Evolutionary conservation across 805 yeast species (phyloP).

Genomic region (Lipomyces kockii): DNA sequence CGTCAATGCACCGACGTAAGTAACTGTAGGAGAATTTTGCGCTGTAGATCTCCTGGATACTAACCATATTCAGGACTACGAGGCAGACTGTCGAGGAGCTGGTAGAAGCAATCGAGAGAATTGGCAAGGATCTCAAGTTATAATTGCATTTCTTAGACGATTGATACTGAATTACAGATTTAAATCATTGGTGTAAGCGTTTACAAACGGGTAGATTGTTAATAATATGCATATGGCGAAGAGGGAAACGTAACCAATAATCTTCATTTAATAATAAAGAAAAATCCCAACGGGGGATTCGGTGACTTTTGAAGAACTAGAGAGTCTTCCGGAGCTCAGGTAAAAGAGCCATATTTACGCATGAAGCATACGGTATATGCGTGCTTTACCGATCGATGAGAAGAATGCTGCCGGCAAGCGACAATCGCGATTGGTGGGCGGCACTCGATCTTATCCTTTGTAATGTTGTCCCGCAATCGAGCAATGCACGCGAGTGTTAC

Average conservation of each 20-base stretch:
- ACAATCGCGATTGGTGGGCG: background rate
- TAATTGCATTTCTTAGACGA: background rate
- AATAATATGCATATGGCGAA: background rate
- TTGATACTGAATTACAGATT: background rate
- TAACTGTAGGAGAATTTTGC: background rate
- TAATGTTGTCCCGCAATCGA: no score
- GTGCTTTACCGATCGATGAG: background rate
- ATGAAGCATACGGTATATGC: background rate
- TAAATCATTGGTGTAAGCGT: background rate
- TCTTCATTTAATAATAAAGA: background rate
- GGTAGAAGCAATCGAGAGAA: constrained; percentile 47
- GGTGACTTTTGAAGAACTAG: background rate
- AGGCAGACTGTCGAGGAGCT: constrained; percentile 53
- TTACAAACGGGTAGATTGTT: background rate
- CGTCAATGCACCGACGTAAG: constrained; percentile 66
- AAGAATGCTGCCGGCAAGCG: background rate
- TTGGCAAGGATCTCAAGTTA: constrained; percentile 43
- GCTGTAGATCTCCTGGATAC: background rate
- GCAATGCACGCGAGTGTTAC: no score
- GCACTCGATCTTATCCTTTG: no score
- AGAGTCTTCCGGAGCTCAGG: background rate
- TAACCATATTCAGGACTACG: constrained; percentile 44
- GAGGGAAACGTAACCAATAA: background rate
- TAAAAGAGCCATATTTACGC: background rate
- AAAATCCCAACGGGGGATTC: background rate